Conservation (phyloP, 2,329 filamentous ascomycete species). For the Pseudogymnoascus sp. region DNA sequence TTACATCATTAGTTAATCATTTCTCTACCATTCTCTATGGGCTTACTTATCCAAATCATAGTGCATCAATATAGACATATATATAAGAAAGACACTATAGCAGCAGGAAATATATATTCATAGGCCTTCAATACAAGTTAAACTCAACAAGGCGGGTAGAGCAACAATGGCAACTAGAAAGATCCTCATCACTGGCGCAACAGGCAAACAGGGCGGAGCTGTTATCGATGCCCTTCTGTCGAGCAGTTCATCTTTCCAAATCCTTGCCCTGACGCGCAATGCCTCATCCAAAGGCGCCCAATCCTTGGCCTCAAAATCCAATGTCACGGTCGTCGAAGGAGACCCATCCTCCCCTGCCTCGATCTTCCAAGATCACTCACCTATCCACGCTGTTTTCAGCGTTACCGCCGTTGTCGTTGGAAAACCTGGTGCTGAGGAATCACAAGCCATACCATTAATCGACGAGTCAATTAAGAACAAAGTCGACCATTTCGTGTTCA, state of each 20-base stretch:
- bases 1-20: too few species aligned
- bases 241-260: slow-evolving; percentile 31
- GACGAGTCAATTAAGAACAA: slow-evolving; percentile 42
- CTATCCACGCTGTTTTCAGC: too few species aligned
- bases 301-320: slow-evolving; percentile 30
- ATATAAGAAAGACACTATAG: too few species aligned
- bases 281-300: slow-evolving; percentile 39
- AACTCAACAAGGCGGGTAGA: too few species aligned
- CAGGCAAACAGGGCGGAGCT: slow-evolving; percentile 41
- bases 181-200: slow-evolving; percentile 38
- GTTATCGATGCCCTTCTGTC: slow-evolving; percentile 36
- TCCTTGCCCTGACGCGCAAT: slow-evolving; percentile 54
- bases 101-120: too few species aligned
- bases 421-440: slow-evolving; percentile 29
- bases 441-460: slow-evolving; percentile 44
- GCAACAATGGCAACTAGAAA: background rate
- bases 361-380: too few species aligned
- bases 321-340: too few species aligned
- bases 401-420: background rate
- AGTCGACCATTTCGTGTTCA: slow-evolving; percentile 48
- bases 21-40: too few species aligned
- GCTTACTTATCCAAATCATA: too few species aligned
- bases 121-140: too few species aligned
- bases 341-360: too few species aligned
- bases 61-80: too few species aligned